phyloP scores from a whole-genome alignment of 2,329 filamentous ascomycete species.

The Cercospora sp. region DNA sequence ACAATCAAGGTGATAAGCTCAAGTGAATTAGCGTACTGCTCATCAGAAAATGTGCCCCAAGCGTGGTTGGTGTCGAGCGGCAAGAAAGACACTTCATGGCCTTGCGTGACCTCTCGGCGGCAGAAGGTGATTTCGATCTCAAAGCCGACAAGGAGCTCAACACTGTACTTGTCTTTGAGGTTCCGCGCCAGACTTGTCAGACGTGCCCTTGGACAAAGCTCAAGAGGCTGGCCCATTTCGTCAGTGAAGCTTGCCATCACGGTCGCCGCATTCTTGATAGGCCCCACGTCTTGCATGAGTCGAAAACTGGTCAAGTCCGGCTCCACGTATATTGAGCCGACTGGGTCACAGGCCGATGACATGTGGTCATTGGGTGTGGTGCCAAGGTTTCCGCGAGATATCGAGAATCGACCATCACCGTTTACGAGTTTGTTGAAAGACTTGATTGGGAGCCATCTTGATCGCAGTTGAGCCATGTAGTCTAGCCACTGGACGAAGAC shows the following conservation, averaged over 20 bases:
- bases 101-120: neutral
- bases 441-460: conserved; percentile 66
- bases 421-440: conserved; percentile 44
- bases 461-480: conserved; percentile 68
- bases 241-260: conserved; percentile 68
- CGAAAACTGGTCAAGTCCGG: conserved; percentile 67
- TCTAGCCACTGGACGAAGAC: conserved; percentile 77
- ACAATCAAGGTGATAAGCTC: conserved; percentile 67
- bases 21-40: conserved; percentile 59
- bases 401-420: conserved; percentile 50
- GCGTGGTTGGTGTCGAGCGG: conserved; percentile 65
- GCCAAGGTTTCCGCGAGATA: conserved; percentile 65
- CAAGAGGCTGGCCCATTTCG: conserved; percentile 52
- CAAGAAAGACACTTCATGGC: conserved; percentile 27
- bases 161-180: conserved; percentile 53
- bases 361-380: conserved; percentile 67
- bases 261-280: conserved; percentile 57
- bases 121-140: conserved; percentile 80
- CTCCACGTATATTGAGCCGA: conserved; percentile 66
- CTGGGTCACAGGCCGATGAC: conserved; percentile 56
- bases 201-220: conserved; percentile 60
- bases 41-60: conserved; percentile 67
- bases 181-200: conserved; percentile 53
- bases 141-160: conserved; percentile 70
- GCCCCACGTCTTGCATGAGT: conserved; percentile 49